phyloP scores from a whole-genome alignment of 2,329 filamentous ascomycete genomes.

The Phaeosphaeriaceae sp. region DNA sequence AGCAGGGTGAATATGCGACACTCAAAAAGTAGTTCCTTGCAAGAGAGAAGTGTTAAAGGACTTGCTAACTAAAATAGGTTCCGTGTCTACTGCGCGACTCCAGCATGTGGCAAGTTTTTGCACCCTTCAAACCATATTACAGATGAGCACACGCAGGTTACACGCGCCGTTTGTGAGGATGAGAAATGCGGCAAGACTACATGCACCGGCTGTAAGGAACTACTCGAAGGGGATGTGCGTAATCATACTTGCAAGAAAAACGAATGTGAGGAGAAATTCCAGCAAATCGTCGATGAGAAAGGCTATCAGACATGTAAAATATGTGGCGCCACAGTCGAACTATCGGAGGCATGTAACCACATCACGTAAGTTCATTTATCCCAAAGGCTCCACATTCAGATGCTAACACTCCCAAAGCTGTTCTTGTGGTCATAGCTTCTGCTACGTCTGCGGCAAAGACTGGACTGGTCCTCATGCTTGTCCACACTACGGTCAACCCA shows the following conservation, averaged over 20 bases:
- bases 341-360: constrained; percentile 44
- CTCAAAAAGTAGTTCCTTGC: constrained; percentile 29
- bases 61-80: constrained; percentile 21
- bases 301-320: constrained; percentile 37
- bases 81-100: constrained; percentile 35
- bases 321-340: constrained; percentile 35
- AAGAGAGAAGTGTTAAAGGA: not conserved
- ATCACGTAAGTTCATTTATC: constrained; percentile 25
- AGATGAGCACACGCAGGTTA: constrained; percentile 15
- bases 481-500: constrained; percentile 32
- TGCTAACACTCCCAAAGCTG: constrained; percentile 19
- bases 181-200: constrained; percentile 27
- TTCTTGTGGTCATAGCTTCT: constrained; percentile 38
- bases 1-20: constrained; percentile 37
- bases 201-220: constrained; percentile 31
- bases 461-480: constrained; percentile 41
- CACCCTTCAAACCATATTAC: constrained; percentile 23
- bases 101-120: constrained; percentile 30
- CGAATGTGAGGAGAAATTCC: constrained; percentile 34
- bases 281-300: constrained; percentile 27
- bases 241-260: constrained; percentile 28
- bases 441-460: constrained; percentile 41
- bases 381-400: not conserved
- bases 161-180: constrained; percentile 31
- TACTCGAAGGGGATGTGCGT: constrained; percentile 11